A percentile compares a stretch with the other conserved stretches of the same genome.
phyloP scores from a whole-genome alignment of 805 yeast genomes.

The Yarrowia osloensis region DNA sequence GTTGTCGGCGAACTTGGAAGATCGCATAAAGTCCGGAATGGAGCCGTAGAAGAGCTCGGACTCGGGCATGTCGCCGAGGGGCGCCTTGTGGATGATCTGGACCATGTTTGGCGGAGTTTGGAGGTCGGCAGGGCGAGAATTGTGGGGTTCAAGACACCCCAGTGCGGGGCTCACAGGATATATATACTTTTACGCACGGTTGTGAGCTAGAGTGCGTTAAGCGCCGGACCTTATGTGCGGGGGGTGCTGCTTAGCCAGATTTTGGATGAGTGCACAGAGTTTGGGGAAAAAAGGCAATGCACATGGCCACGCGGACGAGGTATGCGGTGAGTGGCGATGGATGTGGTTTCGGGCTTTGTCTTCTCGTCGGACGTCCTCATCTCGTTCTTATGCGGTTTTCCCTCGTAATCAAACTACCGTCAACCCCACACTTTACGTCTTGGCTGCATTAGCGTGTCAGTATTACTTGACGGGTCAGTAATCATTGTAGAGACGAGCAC shows the following conservation, averaged over 20 bases:
- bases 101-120: not conserved
- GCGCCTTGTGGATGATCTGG: conserved; percentile 25
- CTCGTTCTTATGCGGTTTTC: too few relatives aligned
- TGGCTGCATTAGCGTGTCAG: too few relatives aligned
- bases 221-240: not conserved
- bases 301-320: too few relatives aligned
- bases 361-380: too few relatives aligned
- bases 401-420: too few relatives aligned
- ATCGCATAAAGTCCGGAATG: conserved; percentile 28
- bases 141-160: not conserved
- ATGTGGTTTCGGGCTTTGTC: too few relatives aligned
- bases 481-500: too few relatives aligned
- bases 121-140: not conserved
- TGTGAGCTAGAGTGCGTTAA: not conserved
- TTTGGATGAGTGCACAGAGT: not conserved
- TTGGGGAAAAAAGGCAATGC: too few relatives aligned
- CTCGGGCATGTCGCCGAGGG: not conserved
- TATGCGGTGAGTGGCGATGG: too few relatives aligned
- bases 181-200: not conserved
- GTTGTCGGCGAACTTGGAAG: conserved; percentile 9
- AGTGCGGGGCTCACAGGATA: not conserved
- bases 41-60: conserved; percentile 30
- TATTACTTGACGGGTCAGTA: too few relatives aligned
- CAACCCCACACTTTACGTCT: too few relatives aligned
- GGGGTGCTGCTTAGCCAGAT: conserved; percentile 9